Evolutionary conservation across 352 stramenopile species (phyloP).

Genomic region (Peronospora belbahrii): DNA sequence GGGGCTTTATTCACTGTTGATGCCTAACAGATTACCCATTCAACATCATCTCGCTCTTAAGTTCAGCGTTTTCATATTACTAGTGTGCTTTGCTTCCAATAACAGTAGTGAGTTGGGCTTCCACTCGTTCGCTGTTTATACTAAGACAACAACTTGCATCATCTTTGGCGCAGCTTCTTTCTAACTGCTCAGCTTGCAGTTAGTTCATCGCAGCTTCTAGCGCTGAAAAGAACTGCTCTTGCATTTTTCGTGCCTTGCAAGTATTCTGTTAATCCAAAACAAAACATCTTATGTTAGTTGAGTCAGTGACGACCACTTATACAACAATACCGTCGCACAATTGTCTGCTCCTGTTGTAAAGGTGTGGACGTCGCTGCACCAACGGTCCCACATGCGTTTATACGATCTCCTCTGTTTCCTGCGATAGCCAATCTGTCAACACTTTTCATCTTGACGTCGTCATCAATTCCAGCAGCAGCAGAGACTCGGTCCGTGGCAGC

Average conservation of each 20-base stretch:
- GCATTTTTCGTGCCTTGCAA: slow-evolving; percentile 41
- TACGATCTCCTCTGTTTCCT: slow-evolving; percentile 6
- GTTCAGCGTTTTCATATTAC: slow-evolving; percentile 29
- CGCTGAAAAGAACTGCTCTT: slow-evolving; percentile 57
- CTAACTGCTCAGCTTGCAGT: background rate
- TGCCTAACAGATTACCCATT: slow-evolving; percentile 2
- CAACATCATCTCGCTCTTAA: slow-evolving; percentile 3
- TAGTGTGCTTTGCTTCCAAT: slow-evolving; percentile 1
- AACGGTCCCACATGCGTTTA: slow-evolving; percentile 1
- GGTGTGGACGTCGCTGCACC: slow-evolving; percentile 12
- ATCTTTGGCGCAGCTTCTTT: background rate
- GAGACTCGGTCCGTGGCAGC: slow-evolving; percentile 10
- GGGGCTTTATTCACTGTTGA: background rate
- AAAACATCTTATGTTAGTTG: slow-evolving; percentile 1
- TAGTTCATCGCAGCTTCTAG: slow-evolving; percentile 42
- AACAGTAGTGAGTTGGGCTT: background rate
- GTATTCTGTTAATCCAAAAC: slow-evolving; percentile 27
- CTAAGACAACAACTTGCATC: background rate
- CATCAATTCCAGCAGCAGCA: slow-evolving; percentile 9
- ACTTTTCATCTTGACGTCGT: slow-evolving; percentile 57
- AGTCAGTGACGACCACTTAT: background rate
- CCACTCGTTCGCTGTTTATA: background rate
- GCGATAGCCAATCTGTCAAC: slow-evolving; percentile 8
- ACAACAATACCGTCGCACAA: slow-evolving; percentile 9
- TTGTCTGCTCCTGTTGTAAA: slow-evolving; percentile 35